These are phyloP conservation scores for Periglandula ipomoeae DNA, from an alignment of 2,329 filamentous ascomycete genomes.

Conservation along the genomic window DNA sequence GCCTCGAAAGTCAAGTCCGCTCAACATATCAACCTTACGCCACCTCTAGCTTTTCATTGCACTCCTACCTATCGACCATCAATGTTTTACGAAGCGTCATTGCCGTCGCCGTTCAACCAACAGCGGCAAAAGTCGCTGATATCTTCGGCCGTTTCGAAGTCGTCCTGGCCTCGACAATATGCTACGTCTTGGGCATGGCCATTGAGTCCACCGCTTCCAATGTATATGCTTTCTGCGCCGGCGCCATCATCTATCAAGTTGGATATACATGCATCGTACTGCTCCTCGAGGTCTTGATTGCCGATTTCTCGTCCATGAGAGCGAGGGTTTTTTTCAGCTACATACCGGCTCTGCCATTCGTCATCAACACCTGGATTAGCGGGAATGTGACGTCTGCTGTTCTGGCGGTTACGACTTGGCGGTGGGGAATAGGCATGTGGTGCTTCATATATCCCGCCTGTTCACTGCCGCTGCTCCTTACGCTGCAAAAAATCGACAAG, in stretches of 20 bases:
- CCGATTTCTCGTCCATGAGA: conserved; percentile 50
- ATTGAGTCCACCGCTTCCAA: conserved; percentile 41
- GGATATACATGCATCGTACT: conserved; percentile 50
- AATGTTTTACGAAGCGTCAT: conserved; percentile 50
- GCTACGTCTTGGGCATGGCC: conserved; percentile 45
- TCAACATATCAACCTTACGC: conserved; percentile 46
- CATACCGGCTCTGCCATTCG: conserved; percentile 48
- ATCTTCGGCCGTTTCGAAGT: conserved; percentile 54
- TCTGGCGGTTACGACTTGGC: conserved; percentile 41
- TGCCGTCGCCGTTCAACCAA: conserved; percentile 48
- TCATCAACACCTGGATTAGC: conserved; percentile 56
- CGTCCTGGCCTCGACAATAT: conserved; percentile 43
- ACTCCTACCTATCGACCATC: conserved; percentile 50
- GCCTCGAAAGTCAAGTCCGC: conserved; percentile 44
- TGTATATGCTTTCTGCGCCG: conserved; percentile 42
- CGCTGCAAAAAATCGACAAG: conserved; percentile 26
- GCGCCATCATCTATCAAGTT: conserved; percentile 47
- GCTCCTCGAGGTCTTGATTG: conserved; percentile 51
- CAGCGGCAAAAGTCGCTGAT: conserved; percentile 53
- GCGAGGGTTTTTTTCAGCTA: conserved; percentile 54
- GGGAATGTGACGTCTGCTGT: conserved; percentile 46
- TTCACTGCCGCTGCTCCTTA: conserved; percentile 42
- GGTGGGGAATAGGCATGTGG: conserved; percentile 58
- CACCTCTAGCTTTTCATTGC: conserved; percentile 38
- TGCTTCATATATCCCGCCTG: conserved; percentile 50